Conservation (phyloP, 345 rosid species). For the Reutealis trisperma region DNA sequence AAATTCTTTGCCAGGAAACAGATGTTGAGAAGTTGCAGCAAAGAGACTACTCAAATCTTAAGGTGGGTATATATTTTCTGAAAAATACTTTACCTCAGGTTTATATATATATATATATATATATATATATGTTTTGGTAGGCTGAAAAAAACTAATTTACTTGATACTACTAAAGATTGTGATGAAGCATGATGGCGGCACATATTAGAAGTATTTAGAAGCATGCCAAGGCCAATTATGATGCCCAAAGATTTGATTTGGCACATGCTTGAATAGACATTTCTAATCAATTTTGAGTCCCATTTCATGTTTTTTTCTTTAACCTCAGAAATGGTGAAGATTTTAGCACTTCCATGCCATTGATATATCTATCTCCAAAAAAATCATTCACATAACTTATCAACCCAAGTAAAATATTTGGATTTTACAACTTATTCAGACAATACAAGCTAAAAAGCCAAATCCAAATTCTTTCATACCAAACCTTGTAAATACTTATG, state of each 20-base stretch:
- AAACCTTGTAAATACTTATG: neutral
- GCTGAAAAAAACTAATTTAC: no score
- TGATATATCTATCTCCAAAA: no score
- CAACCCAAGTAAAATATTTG: neutral
- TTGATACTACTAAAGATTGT: neutral
- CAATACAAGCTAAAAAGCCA: no score
- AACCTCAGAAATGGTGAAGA: neutral
- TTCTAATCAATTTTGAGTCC: neutral
- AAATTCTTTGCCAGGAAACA: constrained; percentile 58
- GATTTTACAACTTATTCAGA: neutral
- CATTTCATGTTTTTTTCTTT: neutral
- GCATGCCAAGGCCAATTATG: neutral
- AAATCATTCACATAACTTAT: no score
- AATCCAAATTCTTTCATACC: neutral
- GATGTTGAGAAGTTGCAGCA: constrained; percentile 90
- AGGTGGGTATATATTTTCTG: constrained; percentile 43
- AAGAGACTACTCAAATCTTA: constrained; percentile 77
- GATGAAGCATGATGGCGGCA: neutral
- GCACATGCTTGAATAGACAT: neutral
- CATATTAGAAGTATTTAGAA: neutral
- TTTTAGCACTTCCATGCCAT: neutral
- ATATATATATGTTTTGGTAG: no score
- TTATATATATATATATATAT: no score
- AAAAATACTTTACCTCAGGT: neutral
- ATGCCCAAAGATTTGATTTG: constrained; percentile 1